Conservation (phyloP, 192 early-diverging fungal species). For the Gonapodya sp. region DNA sequence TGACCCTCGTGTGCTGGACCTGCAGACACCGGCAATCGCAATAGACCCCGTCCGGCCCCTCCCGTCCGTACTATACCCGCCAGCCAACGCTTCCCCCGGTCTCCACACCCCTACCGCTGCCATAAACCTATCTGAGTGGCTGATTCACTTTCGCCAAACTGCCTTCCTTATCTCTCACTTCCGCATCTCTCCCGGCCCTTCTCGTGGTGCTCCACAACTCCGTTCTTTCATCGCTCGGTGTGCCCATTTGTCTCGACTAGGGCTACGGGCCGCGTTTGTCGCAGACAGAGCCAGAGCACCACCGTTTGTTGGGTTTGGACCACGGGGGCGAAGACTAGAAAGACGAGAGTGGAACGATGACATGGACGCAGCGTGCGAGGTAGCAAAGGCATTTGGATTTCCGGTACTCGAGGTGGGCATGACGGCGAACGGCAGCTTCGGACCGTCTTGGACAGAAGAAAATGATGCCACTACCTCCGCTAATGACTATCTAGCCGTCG, state of each 20-base stretch:
- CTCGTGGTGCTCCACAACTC: background rate
- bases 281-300: background rate
- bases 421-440: background rate
- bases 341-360: background rate
- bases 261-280: background rate
- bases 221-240: background rate
- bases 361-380: background rate
- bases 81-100: background rate
- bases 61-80: background rate
- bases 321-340: background rate
- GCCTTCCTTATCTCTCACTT: background rate
- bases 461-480: no score
- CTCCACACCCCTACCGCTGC: background rate
- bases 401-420: background rate
- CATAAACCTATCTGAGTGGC: background rate
- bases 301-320: background rate
- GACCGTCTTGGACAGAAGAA: background rate
- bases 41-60: no score
- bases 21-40: no score
- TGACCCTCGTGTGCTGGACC: no score
- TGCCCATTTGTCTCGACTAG: background rate
- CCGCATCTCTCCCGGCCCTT: background rate
- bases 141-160: background rate
- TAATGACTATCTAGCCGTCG: background rate
- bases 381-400: background rate